Conservation (phyloP, 768 basidiomycete genomes). For the Trametes cubensis region DNA sequence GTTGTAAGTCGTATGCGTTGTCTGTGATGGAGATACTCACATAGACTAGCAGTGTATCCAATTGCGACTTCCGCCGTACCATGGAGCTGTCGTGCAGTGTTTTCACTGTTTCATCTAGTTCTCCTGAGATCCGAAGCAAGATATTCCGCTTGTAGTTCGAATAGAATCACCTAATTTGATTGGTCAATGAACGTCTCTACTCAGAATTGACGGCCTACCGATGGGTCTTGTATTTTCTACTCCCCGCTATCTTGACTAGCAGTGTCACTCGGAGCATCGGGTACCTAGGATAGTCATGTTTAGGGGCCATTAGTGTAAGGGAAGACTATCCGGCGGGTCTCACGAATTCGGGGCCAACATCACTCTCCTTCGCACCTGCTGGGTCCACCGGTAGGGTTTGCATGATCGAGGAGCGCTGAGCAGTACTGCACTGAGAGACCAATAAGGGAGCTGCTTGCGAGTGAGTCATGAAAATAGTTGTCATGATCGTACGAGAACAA, state of each 20-base stretch:
- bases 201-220: background rate
- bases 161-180: background rate
- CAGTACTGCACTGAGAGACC: too few species aligned
- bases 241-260: background rate
- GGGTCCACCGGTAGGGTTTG: too few species aligned
- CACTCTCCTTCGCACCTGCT: too few species aligned
- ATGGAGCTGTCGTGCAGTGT: background rate
- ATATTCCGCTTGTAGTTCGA: background rate
- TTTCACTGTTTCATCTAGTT: background rate
- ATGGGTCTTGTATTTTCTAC: background rate
- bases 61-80: background rate
- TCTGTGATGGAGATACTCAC: conserved; percentile 23
- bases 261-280: too few species aligned
- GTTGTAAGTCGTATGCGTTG: background rate
- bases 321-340: too few species aligned
- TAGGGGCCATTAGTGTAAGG: too few species aligned
- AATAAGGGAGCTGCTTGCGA: too few species aligned
- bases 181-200: background rate
- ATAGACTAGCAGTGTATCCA: background rate
- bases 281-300: too few species aligned
- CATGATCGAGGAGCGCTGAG: too few species aligned
- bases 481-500: too few species aligned
- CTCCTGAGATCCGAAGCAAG: background rate
- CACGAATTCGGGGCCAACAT: too few species aligned
- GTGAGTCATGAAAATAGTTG: too few species aligned